These are phyloP conservation scores for Xylaria cubensis DNA, from an alignment of 495 filamentous ascomycete genomes.

Conservation along the genomic window DNA sequence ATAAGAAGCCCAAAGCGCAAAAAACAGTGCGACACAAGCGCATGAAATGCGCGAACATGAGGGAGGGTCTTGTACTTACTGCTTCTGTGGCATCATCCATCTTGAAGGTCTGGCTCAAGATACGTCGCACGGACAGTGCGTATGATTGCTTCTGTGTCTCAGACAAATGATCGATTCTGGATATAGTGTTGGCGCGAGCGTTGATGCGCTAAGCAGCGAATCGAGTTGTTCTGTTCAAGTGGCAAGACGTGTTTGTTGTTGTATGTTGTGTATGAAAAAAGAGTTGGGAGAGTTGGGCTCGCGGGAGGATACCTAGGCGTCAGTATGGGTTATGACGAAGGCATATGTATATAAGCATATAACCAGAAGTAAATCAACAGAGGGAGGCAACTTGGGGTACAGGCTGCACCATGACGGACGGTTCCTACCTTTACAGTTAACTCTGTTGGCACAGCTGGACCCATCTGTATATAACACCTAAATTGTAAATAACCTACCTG, in stretches of 20 bases:
- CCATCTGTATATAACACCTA: background rate
- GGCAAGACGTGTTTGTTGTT: background rate
- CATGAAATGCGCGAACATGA: constrained; percentile 1
- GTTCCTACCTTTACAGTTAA: background rate
- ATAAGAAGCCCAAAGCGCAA: background rate
- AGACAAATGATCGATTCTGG: background rate
- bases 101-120: constrained; percentile 14
- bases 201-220: background rate
- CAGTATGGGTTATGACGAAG: constrained; percentile 11
- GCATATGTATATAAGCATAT: background rate
- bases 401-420: background rate
- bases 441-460: background rate
- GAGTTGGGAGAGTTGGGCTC: constrained; percentile 17
- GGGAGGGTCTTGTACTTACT: background rate
- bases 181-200: background rate
- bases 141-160: background rate
- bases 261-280: background rate
- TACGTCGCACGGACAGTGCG: constrained; percentile 1
- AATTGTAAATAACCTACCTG: no score
- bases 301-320: background rate
- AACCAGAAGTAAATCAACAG: background rate
- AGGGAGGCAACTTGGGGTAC: background rate
- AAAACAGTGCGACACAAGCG: constrained; percentile 2
- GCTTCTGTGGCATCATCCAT: constrained; percentile 25
- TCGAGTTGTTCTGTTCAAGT: background rate